A percentile compares a stretch with the other conserved stretches of the same genome.
These are phyloP conservation scores for Nitzschia putrida DNA, from an alignment of 108 stramenopile genomes.

Conservation along the genomic window DNA sequence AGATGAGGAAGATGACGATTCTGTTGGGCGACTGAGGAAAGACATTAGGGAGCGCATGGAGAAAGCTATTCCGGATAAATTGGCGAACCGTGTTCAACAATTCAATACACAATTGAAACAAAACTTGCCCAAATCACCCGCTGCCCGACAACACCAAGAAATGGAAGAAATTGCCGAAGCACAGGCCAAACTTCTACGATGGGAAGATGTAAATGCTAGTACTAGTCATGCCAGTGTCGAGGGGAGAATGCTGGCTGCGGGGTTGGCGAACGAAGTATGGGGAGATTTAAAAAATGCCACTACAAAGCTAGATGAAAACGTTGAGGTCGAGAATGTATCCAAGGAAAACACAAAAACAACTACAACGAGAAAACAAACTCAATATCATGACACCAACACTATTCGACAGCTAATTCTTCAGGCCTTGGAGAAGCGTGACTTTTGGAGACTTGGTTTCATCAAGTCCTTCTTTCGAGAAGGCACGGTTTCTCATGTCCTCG, in stretches of 20 bases:
- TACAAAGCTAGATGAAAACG: not conserved
- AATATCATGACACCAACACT: constrained; percentile 14
- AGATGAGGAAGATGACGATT: constrained; percentile 5
- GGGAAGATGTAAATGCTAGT: not conserved
- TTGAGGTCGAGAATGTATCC: not conserved
- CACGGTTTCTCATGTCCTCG: constrained; percentile 53
- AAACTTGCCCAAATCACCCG: constrained; percentile 3
- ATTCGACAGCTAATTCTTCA: constrained; percentile 18
- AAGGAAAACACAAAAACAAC: not conserved
- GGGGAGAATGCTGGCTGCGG: not conserved
- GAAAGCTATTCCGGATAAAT: constrained; percentile 13
- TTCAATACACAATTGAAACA: constrained; percentile 2
- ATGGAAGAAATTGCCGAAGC: constrained; percentile 9
- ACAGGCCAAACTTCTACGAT: constrained; percentile 7
- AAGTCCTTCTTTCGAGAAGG: constrained; percentile 58
- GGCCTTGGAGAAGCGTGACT: constrained; percentile 43
- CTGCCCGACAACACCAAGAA: constrained; percentile 15
- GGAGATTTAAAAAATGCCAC: not conserved
- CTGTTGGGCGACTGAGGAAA: constrained; percentile 2
- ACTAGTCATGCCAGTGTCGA: not conserved
- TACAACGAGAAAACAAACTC: not conserved
- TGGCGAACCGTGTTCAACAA: not conserved
- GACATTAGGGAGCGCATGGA: constrained; percentile 9
- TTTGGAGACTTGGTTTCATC: constrained; percentile 53
- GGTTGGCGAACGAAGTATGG: not conserved